Base-by-base conservation (phyloP, 352 stramenopile genomes). In the Halophytophthora polymorphica region DNA sequence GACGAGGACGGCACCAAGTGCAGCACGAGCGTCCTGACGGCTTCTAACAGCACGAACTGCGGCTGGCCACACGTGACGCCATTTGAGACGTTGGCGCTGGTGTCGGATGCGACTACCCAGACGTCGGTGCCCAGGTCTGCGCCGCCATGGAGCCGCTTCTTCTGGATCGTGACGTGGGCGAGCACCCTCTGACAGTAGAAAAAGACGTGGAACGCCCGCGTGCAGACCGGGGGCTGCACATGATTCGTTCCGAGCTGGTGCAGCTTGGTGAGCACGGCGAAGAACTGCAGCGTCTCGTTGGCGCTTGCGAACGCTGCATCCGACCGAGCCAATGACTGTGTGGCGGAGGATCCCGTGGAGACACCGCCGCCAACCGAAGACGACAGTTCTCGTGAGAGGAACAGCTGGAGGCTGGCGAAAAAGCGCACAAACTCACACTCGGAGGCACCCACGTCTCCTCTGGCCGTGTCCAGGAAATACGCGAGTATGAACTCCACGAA, bases 401-500 rank as follows among this genome's bases (percentile, higher is more conserved):
- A 35, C n/a, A 75, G 53, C 53, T 81, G 70, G 21, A 77, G 53
- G 45, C 66, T 77, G 15, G 70, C 53, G 19, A 77, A 61, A 29
- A 81, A 66, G 0, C 56, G 56, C 31, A 75, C 50, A 17, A 75
- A 77, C 48, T 67, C 53, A 8, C 51, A 44, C 47, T 81, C 70
- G 21, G 56, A 59, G 1, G 14, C 8, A 15, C 38, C 18, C 38
- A 75, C 29, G 33, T 74, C 42, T 10, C 57, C 56, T 21, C 49
- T 37, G 6, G 53, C 56, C 6, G 53, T 45, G 4, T 72, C 64
- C 8, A 81, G 15, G 34, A 75, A 64, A 2, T 38, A n/a, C 4
- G 45, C 56, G 25, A 75, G 65, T 31, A 76, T 45, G 21, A 71
- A 72, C 4, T 54, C 55, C 22, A 69, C 57, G 31, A 77, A 66